A percentile compares a stretch with the other conserved stretches of the same genome.
phyloP scores from a whole-genome alignment of 148 eudicot genomes.

The Limonium bicolor region DNA sequence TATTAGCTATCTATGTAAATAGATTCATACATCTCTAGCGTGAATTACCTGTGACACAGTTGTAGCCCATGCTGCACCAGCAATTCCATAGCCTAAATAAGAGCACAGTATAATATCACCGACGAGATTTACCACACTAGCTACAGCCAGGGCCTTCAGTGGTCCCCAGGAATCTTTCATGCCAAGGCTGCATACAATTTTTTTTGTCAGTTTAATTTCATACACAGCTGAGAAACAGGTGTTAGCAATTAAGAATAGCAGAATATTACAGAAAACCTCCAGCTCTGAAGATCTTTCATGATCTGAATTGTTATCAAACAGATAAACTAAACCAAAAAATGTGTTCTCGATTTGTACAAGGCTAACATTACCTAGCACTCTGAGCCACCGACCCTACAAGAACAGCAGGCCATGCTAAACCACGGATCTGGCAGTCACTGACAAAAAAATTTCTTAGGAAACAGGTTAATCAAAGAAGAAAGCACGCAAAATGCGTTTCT shows the following conservation, averaged over 20 bases:
- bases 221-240: background rate
- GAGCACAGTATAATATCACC: slow-evolving; percentile 74
- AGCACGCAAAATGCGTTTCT: too few relatives aligned
- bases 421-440: slow-evolving; percentile 75
- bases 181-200: slow-evolving; percentile 47
- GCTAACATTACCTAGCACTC: slow-evolving; percentile 75
- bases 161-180: slow-evolving; percentile 99
- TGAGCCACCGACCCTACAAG: slow-evolving; percentile 98
- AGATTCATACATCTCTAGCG: background rate
- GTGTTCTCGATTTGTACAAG: too few relatives aligned
- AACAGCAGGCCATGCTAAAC: slow-evolving; percentile 97
- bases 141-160: slow-evolving; percentile 86
- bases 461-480: too few relatives aligned
- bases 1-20: background rate
- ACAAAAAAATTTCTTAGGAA: too few relatives aligned
- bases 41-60: slow-evolving; percentile 57
- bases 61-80: slow-evolving; percentile 99
- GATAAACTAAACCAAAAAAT: background rate
- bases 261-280: too few relatives aligned
- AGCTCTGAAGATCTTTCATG: background rate
- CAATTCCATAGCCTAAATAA: slow-evolving; percentile 65
- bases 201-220: background rate
- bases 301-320: background rate
- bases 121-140: slow-evolving; percentile 62
- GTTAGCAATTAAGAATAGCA: background rate